These are phyloP conservation scores for Colletotrichum lupini DNA, from an alignment of 2,329 filamentous ascomycete species.

Conservation along the genomic window DNA sequence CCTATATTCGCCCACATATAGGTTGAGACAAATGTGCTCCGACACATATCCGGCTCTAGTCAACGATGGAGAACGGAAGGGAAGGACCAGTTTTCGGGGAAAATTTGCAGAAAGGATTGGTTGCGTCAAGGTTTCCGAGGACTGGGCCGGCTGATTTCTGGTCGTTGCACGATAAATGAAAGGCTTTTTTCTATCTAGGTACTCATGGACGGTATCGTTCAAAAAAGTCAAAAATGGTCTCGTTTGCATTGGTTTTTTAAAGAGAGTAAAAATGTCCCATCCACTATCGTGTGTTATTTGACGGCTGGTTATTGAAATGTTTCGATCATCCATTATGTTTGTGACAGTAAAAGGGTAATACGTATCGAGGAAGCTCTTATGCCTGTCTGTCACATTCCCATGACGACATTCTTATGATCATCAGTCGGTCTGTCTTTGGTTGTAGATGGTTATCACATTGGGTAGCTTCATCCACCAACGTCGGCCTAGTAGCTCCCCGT, in stretches of 20 bases:
- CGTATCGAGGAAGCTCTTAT: too few species aligned
- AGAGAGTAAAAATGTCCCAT: background rate
- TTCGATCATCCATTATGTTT: too few species aligned
- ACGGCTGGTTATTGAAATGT: background rate
- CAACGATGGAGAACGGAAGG: constrained; percentile 33
- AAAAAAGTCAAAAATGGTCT: constrained; percentile 37
- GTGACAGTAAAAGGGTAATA: too few species aligned
- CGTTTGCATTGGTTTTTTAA: constrained; percentile 32
- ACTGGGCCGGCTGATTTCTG: constrained; percentile 36
- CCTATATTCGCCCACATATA: constrained; percentile 30
- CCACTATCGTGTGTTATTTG: background rate
- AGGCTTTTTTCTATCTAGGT: constrained; percentile 37
- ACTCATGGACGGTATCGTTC: constrained; percentile 36
- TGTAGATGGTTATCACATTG: too few species aligned
- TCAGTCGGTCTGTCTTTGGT: too few species aligned
- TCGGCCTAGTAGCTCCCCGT: too few species aligned
- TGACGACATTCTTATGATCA: too few species aligned
- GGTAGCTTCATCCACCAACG: too few species aligned
- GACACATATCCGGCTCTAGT: constrained; percentile 36
- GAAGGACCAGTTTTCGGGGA: constrained; percentile 35
- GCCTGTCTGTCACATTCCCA: too few species aligned
- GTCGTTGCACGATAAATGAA: constrained; percentile 37
- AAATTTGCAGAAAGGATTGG: constrained; percentile 33
- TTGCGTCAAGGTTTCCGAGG: constrained; percentile 35
- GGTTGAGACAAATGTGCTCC: constrained; percentile 28